These are phyloP conservation scores for Pseudisothecium myosuroides DNA, from an alignment of 225 moss, liverwort and hornwort genomes.

Conservation along the genomic window DNA sequence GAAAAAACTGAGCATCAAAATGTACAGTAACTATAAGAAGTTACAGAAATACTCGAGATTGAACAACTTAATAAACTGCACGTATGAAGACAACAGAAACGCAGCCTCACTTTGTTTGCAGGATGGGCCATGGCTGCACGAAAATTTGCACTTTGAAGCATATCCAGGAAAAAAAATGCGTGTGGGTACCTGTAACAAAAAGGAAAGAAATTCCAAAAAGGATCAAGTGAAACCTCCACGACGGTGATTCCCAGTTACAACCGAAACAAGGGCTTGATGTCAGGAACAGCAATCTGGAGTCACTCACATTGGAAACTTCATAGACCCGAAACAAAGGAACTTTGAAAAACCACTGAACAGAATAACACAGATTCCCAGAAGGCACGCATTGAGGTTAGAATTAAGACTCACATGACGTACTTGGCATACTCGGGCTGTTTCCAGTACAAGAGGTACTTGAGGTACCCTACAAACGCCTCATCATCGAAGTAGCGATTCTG, in stretches of 20 bases:
- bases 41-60: not conserved
- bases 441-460: conserved; percentile 88
- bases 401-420: conserved; percentile 58
- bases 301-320: not conserved
- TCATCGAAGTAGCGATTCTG: conserved; percentile 94
- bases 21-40: not conserved
- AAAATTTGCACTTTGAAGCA: conserved; percentile 86
- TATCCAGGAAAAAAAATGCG: conserved; percentile 78
- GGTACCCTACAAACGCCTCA: conserved; percentile 83
- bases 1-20: not conserved
- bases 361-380: not conserved
- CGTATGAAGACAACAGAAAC: not conserved
- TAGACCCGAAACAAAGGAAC: not conserved
- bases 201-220: not conserved
- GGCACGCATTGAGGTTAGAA: not conserved
- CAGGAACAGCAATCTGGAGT: not conserved
- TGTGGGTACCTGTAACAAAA: conserved; percentile 74
- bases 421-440: conserved; percentile 83
- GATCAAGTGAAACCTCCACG: not conserved
- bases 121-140: conserved; percentile 94
- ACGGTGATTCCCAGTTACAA: not conserved
- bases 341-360: not conserved
- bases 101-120: conserved; percentile 69
- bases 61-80: not conserved
- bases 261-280: not conserved